Evolutionary conservation across 2,329 filamentous ascomycete genomes (phyloP), one percentile per base, ranked within the genome.

Genomic region (Penicillium concentricum): DNA sequence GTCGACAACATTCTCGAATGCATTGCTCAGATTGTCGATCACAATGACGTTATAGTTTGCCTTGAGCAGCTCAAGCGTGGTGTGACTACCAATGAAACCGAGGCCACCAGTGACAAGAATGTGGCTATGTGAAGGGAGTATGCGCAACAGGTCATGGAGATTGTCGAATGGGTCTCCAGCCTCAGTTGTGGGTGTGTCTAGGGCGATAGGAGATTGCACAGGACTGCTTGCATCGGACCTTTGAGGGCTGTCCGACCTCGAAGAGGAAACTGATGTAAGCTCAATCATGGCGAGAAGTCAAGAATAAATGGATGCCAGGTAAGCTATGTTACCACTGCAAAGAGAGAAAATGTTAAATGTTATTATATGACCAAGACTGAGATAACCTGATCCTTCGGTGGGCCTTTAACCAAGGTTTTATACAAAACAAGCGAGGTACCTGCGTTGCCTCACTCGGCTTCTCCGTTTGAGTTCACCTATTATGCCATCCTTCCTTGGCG

Each of bases 141-240:
- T 72, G 52, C 72, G 72, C 46, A 79, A 66, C 56, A 79, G 68
- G 51, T 78, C 75, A 22, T 75, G 73, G 6, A 74, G 62, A 42
- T 76, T 69, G 62, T 80, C 77, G 61, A 80, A 80, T 44, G 80
- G 66, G 28, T 77, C 68, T 26, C 76, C 79, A 39, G 68, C 71
- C 52, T 79, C 72, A 32, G 79, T 81, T 48, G 70, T 74, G 24
- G 79, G 79, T n/a, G 78, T 80, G 54, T 73, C 67, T 44, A 69
- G 58, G 37, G 60, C 64, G 26, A 43, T 57, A 35, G 71, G 71
- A 45, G 68, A 74, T 15, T 64, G 63, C 52, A 62, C 61, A 30
- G 70, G 70, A 58, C 71, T 72, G 59, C 66, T 69, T 41, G 64
- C 60, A 48, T 71, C 64, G 26, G 70, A 72, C 43, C 58, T 67